phyloP scores from a whole-genome alignment of 78 protist genomes.

The Isochrysis galbana region DNA sequence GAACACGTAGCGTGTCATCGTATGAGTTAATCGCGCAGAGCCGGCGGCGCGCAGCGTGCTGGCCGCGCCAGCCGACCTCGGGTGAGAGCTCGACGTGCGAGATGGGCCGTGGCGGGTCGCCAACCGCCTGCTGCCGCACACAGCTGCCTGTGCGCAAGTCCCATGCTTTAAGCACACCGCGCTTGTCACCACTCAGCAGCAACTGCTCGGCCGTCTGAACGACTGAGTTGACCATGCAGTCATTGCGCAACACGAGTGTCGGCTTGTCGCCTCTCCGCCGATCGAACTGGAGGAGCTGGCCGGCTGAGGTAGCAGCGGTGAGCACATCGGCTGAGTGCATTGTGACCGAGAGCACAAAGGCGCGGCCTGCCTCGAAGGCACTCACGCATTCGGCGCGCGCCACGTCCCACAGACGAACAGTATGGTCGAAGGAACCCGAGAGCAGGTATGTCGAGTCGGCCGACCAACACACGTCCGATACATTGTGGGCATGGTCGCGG shows the following conservation, averaged over 20 bases:
- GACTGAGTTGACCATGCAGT: constrained; percentile 47
- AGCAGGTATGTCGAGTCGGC: not conserved
- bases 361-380: not conserved
- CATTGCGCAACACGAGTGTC: constrained; percentile 40
- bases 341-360: not conserved
- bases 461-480: constrained; percentile 56
- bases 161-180: constrained; percentile 61
- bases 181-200: constrained; percentile 63
- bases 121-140: not conserved
- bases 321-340: not conserved
- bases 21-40: not conserved
- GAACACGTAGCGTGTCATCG: not conserved
- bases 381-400: not conserved
- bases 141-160: constrained; percentile 40
- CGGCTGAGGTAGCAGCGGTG: constrained; percentile 59
- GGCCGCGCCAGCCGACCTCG: not conserved
- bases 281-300: constrained; percentile 54
- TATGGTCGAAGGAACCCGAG: not conserved
- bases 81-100: not conserved
- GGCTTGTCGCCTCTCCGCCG: constrained; percentile 46
- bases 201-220: constrained; percentile 50
- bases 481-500: not conserved
- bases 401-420: not conserved
- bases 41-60: not conserved
- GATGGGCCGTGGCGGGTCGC: not conserved